Evolutionary conservation across 208 protist species (phyloP), one percentile per base, ranked within the genome.

Genomic region (Trypanosoma avium): DNA sequence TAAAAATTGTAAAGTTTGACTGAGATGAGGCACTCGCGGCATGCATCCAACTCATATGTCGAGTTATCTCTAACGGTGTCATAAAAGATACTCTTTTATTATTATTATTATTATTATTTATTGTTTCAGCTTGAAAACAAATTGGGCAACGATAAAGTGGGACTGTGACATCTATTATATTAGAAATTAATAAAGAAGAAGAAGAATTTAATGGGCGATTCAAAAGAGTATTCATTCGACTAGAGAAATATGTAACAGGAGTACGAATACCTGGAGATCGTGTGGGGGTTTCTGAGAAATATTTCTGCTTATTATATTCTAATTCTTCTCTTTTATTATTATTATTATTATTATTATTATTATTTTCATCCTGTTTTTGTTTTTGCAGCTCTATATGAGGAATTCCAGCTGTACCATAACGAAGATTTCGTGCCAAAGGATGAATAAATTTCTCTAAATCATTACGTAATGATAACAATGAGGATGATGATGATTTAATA

Each of bases 41-140:
- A 62, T 95, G 88, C 26, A 71, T 43, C 68, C 70, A 84, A 57
- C 75, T 87, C 59, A 90, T 60, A 65, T 95, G 88, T 12, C 67
- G 58, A 35, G 78, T 75, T 58, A 95, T 57, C 24, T 76, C 63
- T 9, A 29, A 2, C 19, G 88, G 88, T 12, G 55, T 75, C 57
- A 73, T 75, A 75, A 75, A 79, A 17, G 30, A 46, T 26, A 42
- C 6, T 17, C 45, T 13, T 9, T 0, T n/a, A n/a, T n/a, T n/a
- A n/a, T n/a, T n/a, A n/a, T n/a, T n/a, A n/a, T n/a, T n/a, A n/a
- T n/a, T n/a, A n/a, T n/a, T n/a, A n/a, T n/a, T n/a, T n/a, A n/a
- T n/a, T n/a, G n/a, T n/a, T n/a, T n/a, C n/a, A n/a, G n/a, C n/a
- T n/a, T n/a, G n/a, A 15, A 15, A 60, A 35, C 67, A 73, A 6